Conservation (phyloP, 208 protist species). For the Acanthamoeba healyi region DNA sequence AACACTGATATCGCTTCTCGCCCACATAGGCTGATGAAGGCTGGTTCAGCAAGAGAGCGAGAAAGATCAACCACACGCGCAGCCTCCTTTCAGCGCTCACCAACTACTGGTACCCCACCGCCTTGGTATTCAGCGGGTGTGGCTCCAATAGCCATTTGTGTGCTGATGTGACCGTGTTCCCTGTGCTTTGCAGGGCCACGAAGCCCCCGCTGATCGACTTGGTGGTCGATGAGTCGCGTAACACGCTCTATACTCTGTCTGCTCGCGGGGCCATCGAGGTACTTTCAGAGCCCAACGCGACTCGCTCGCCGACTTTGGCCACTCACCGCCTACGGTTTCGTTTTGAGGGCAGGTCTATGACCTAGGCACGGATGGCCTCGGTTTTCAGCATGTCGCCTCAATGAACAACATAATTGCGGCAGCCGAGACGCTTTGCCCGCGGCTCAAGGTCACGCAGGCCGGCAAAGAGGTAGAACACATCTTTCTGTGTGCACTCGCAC, state of each 20-base stretch:
- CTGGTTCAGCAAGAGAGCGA: slow-evolving; percentile 74
- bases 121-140: not conserved
- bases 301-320: too few relatives aligned
- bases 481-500: too few relatives aligned
- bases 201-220: slow-evolving; percentile 56
- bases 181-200: slow-evolving; percentile 4
- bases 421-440: slow-evolving; percentile 5
- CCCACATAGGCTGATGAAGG: slow-evolving; percentile 32
- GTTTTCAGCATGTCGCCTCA: not conserved
- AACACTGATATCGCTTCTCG: too few relatives aligned
- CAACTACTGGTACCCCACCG: not conserved
- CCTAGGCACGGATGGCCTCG: slow-evolving; percentile 50
- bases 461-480: not conserved
- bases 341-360: slow-evolving; percentile 28
- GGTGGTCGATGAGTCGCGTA: slow-evolving; percentile 76
- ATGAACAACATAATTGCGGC: slow-evolving; percentile 4
- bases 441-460: not conserved
- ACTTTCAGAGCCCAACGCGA: not conserved
- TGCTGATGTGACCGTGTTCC: too few relatives aligned
- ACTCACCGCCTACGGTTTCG: not conserved
- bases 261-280: not conserved
- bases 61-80: slow-evolving; percentile 73
- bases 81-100: not conserved
- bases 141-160: not conserved
- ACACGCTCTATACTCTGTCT: slow-evolving; percentile 80